Base-by-base conservation (phyloP, 441 rosid species). In the Pelargonium myrrhifolium region DNA sequence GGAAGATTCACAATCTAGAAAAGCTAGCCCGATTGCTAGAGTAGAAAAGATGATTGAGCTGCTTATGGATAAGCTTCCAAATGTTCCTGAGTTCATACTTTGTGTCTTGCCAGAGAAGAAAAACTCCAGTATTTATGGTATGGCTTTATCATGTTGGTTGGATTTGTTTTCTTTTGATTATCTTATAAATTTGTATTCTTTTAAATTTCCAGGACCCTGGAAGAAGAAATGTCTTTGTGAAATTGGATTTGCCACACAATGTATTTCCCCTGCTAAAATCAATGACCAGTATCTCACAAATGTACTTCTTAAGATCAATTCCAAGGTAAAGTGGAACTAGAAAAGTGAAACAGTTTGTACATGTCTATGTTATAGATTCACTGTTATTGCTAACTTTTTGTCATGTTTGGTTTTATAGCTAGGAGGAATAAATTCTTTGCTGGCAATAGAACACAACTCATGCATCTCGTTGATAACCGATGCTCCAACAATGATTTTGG, bases 381-480 rank as follows among this genome's bases (percentile, higher is more conserved):
- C 56, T 53, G 64, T 37, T 58, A 45, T 70, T 67, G 61, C 1
- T 39, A 18, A 4, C 51, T 68, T 63, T 35, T 22, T 58, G 61
- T 64, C 75, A 64, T 67, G 63, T 55, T 62, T 11, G 74, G 39
- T 62, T 59, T 75, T 69, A 43, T 79, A 95, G 99, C 95, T 90
- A 39, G 99, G 96, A 60, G 99, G 99, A 68, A 84, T 92, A 76
- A 95, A 95, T 79, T 92, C 97, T 68, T 80, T 90, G 80, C 74
- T 95, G 82, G 90, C 77, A 70, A 70, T 87, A 22, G 98, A 92
- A 78, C 75, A 65, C 60, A 74, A 86, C 67, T 64, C 72, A 39
- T 64, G 60, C 62, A 78, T 90, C 17, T 92, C 95, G 15, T 68
- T 86, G 71, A 80, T 95, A 72, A 71, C 72, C 69, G 79, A 83